Conservation (phyloP, 108 stramenopile genomes). For the Skeletonema menzelii region DNA sequence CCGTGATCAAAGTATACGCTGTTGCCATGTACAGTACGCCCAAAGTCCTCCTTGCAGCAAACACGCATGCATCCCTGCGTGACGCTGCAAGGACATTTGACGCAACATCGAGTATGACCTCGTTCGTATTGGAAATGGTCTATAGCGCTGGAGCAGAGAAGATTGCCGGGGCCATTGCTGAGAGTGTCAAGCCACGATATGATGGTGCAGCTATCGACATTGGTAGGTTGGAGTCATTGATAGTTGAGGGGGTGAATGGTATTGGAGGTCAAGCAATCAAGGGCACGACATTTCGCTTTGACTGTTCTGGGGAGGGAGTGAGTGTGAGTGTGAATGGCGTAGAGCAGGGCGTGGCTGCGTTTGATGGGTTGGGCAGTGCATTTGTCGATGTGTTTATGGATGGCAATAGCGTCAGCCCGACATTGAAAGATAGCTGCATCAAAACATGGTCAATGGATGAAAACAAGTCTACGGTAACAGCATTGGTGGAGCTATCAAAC, state of each 20-base stretch:
- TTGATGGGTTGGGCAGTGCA: slow-evolving; percentile 40
- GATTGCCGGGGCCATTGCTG: slow-evolving; percentile 82
- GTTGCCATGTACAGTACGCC: slow-evolving; percentile 74
- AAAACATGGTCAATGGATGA: not conserved
- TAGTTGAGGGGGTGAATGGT: slow-evolving; percentile 41
- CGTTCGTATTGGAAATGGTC: slow-evolving; percentile 71
- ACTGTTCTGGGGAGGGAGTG: slow-evolving; percentile 56
- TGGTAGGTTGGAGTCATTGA: slow-evolving; percentile 30
- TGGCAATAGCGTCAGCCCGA: slow-evolving; percentile 19
- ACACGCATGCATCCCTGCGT: slow-evolving; percentile 45
- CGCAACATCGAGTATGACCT: slow-evolving; percentile 27
- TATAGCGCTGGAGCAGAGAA: slow-evolving; percentile 90
- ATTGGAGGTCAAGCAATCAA: slow-evolving; percentile 62
- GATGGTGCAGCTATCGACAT: slow-evolving; percentile 30
- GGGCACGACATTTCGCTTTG: slow-evolving; percentile 66
- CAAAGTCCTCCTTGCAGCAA: slow-evolving; percentile 45
- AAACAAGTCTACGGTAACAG: too few relatives aligned
- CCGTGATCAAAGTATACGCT: slow-evolving; percentile 81
- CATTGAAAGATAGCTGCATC: slow-evolving; percentile 48
- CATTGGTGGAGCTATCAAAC: too few relatives aligned
- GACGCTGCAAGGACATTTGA: slow-evolving; percentile 44
- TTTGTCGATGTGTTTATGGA: slow-evolving; percentile 82
- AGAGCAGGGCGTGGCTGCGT: slow-evolving; percentile 57
- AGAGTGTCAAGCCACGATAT: slow-evolving; percentile 67
- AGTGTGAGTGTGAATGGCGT: slow-evolving; percentile 75